These are phyloP conservation scores for Trametes polyzona DNA, from an alignment of 1,284 basidiomycete species.

Conservation along the genomic window DNA sequence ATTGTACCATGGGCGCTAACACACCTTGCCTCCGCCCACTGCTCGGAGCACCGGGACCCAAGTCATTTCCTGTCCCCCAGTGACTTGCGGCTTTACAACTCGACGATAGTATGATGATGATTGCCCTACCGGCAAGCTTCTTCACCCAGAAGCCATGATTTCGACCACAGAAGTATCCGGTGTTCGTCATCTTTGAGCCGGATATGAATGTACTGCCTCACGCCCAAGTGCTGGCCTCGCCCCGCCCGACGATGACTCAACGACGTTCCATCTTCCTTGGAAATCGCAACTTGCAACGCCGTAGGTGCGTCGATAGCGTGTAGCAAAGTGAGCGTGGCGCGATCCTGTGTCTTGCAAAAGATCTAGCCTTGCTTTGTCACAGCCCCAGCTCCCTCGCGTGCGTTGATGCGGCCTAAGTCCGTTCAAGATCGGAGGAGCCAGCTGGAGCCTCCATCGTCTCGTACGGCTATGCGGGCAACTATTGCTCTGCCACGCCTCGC, in stretches of 20 bases:
- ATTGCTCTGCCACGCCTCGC: no score
- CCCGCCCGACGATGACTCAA: neutral
- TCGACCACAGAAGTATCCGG: no score
- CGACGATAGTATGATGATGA: no score
- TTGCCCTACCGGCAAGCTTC: no score
- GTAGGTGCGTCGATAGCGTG: neutral
- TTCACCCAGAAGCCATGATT: no score
- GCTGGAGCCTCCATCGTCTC: no score
- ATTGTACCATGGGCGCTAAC: neutral
- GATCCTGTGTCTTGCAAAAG: conserved; percentile 2
- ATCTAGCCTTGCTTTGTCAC: neutral
- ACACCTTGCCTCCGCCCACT: neutral
- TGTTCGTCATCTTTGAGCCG: neutral
- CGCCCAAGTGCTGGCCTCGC: neutral
- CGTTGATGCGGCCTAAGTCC: conserved; percentile 4
- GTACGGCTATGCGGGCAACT: no score
- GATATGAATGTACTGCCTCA: neutral
- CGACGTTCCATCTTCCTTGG: neutral
- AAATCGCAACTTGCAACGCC: neutral
- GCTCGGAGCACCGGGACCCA: no score
- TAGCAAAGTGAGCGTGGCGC: neutral
- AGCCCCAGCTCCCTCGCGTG: conserved; percentile 1
- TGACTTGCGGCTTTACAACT: no score
- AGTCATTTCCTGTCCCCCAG: no score
- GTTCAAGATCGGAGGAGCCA: conserved; percentile 7